phyloP scores from a whole-genome alignment of 306 rosid genomes.

The Abrus precatorius region DNA sequence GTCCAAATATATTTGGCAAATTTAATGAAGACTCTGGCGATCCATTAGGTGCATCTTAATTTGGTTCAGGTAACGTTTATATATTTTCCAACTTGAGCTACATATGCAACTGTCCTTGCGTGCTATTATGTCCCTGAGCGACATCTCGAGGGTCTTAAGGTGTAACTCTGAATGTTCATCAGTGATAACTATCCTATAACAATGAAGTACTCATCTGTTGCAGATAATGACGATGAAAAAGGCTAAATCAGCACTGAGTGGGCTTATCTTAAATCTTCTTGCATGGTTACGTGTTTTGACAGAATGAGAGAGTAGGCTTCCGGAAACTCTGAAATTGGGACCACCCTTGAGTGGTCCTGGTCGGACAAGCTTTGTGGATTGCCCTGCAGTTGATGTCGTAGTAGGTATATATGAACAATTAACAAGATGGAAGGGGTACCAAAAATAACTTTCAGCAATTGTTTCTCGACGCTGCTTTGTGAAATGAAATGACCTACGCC shows the following conservation, averaged over 20 bases:
- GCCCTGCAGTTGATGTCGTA: neutral
- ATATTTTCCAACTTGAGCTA: neutral
- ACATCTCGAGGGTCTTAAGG: neutral
- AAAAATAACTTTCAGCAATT: constrained; percentile 40
- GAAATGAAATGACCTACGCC: constrained; percentile 27
- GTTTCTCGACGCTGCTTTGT: constrained; percentile 41
- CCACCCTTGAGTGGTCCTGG: constrained; percentile 3
- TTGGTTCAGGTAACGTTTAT: constrained; percentile 57
- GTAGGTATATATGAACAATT: neutral
- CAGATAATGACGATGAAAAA: constrained; percentile 42
- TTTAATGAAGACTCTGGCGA: constrained; percentile 56
- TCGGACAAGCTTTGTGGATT: constrained; percentile 35
- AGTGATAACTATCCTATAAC: constrained; percentile 18
- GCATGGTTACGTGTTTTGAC: constrained; percentile 38
- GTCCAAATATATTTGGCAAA: constrained; percentile 91
- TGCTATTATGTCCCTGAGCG: neutral
- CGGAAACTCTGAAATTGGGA: constrained; percentile 26
- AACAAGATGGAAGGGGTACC: constrained; percentile 5
- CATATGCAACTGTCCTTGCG: neutral
- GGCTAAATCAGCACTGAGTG: constrained; percentile 13
- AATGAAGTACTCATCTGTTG: constrained; percentile 42
- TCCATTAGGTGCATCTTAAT: constrained; percentile 62
- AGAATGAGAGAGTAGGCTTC: constrained; percentile 37
- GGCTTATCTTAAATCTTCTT: constrained; percentile 43
- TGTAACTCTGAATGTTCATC: neutral